These are phyloP conservation scores for Chondrostereum purpureum DNA, from an alignment of 1,284 basidiomycete species.

Conservation along the genomic window DNA sequence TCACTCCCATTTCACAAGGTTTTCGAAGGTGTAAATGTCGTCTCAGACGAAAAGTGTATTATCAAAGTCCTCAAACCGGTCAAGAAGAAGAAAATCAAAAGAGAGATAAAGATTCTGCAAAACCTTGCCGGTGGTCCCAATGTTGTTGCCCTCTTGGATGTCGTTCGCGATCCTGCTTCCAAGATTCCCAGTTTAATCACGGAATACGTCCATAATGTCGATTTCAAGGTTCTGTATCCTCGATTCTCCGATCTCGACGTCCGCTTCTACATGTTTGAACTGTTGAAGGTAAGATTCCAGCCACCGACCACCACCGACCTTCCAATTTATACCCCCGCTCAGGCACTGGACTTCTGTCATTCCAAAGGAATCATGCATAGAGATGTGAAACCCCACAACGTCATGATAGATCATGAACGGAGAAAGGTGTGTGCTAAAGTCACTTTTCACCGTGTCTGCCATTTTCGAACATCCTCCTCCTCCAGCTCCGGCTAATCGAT, in stretches of 20 bases:
- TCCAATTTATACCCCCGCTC: slow-evolving; percentile 10
- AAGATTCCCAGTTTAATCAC: slow-evolving; percentile 97
- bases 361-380: slow-evolving; percentile 99
- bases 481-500: slow-evolving; percentile 88
- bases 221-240: slow-evolving; percentile 96
- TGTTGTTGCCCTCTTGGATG: slow-evolving; percentile 84
- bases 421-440: slow-evolving; percentile 60
- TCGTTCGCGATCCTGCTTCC: slow-evolving; percentile 89
- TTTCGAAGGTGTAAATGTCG: slow-evolving; percentile 94
- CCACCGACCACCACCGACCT: too few species aligned
- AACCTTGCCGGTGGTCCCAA: slow-evolving; percentile 96
- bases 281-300: slow-evolving; percentile 85
- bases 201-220: slow-evolving; percentile 98
- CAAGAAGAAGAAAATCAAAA: slow-evolving; percentile 99
- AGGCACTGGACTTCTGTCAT: slow-evolving; percentile 97
- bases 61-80: slow-evolving; percentile 99
- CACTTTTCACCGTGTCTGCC: background rate
- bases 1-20: slow-evolving; percentile 49
- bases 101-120: slow-evolving; percentile 98
- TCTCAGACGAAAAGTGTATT: slow-evolving; percentile 92
- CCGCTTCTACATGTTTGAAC: slow-evolving; percentile 94
- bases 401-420: slow-evolving; percentile 99
- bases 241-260: slow-evolving; percentile 94
- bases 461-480: background rate
- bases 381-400: slow-evolving; percentile 98